A percentile compares a stretch with the other conserved stretches of the same genome.
phyloP scores from a whole-genome alignment of 345 rosid species.

The Eucalyptus tenuipes region DNA sequence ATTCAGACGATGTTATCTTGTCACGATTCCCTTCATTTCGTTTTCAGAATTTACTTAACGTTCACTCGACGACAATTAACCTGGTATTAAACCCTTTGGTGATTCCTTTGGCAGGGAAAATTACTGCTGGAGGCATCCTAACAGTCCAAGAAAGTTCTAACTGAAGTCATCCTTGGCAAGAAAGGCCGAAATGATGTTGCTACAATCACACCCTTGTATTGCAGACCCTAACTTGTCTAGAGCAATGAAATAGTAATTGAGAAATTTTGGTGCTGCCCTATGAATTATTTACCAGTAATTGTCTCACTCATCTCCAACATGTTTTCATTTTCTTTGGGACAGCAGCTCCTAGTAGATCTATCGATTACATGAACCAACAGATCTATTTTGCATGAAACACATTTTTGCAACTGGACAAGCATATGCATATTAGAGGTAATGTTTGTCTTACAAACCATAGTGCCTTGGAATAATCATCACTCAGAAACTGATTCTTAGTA shows the following conservation, averaged over 20 bases:
- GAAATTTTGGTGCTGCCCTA: background rate
- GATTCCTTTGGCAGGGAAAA: background rate
- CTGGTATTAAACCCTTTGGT: background rate
- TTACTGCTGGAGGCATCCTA: slow-evolving; percentile 5
- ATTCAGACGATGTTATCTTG: background rate
- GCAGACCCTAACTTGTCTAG: background rate
- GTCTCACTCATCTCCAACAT: background rate
- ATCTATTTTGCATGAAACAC: background rate
- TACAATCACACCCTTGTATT: background rate
- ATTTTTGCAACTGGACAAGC: background rate
- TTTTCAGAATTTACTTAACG: background rate
- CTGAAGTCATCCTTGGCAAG: background rate
- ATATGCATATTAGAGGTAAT: background rate
- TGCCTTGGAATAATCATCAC: background rate
- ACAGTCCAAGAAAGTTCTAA: slow-evolving; percentile 5
- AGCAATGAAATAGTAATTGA: background rate
- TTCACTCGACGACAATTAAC: background rate
- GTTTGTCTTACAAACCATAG: background rate
- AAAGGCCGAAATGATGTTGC: background rate
- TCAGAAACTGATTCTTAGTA: background rate
- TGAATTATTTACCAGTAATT: background rate
- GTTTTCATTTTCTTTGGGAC: background rate
- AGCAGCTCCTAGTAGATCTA: background rate
- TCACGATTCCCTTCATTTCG: background rate
- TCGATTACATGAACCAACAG: background rate